phyloP scores from a whole-genome alignment of 352 stramenopile species.

The Phytophthora palmivora region DNA sequence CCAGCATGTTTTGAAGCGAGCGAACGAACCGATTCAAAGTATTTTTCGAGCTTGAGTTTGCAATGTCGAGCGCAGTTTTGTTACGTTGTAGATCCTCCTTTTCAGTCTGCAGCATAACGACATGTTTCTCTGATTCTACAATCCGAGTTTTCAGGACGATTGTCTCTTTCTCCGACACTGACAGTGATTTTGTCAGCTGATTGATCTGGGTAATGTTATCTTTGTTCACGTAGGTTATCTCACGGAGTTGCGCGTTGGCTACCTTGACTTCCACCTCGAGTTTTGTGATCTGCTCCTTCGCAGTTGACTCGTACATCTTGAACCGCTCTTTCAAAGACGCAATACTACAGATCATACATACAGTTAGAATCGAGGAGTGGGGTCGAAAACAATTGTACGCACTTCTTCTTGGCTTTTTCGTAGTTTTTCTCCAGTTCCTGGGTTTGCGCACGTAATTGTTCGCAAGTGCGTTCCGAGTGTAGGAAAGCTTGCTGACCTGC shows the following conservation, averaged over 20 bases:
- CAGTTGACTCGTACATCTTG: slow-evolving; percentile 78
- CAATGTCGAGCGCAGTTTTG: slow-evolving; percentile 58
- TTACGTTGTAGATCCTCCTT: slow-evolving; percentile 72
- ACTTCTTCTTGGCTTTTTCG: slow-evolving; percentile 80
- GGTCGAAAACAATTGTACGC: slow-evolving; percentile 7
- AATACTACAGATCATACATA: slow-evolving; percentile 41
- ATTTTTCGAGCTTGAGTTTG: slow-evolving; percentile 63
- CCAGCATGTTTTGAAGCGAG: slow-evolving; percentile 70
- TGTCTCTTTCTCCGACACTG: slow-evolving; percentile 55
- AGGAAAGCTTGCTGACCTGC: slow-evolving; percentile 79
- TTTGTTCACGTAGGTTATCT: slow-evolving; percentile 79
- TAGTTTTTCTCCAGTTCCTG: slow-evolving; percentile 83
- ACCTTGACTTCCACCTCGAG: slow-evolving; percentile 86
- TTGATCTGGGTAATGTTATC: slow-evolving; percentile 72
- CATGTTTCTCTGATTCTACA: slow-evolving; percentile 49
- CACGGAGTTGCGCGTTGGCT: slow-evolving; percentile 66
- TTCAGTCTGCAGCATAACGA: slow-evolving; percentile 51
- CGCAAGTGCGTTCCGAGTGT: slow-evolving; percentile 69
- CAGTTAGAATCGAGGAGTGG: background rate
- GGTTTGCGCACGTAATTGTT: slow-evolving; percentile 71
- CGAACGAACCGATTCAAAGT: slow-evolving; percentile 61
- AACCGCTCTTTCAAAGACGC: slow-evolving; percentile 71
- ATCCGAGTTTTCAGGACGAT: slow-evolving; percentile 48
- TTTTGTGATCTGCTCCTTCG: slow-evolving; percentile 83
- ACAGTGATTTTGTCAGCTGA: slow-evolving; percentile 64